Evolutionary conservation across 768 basidiomycete genomes (phyloP).

Genomic region (Leccinum ochraceum): DNA sequence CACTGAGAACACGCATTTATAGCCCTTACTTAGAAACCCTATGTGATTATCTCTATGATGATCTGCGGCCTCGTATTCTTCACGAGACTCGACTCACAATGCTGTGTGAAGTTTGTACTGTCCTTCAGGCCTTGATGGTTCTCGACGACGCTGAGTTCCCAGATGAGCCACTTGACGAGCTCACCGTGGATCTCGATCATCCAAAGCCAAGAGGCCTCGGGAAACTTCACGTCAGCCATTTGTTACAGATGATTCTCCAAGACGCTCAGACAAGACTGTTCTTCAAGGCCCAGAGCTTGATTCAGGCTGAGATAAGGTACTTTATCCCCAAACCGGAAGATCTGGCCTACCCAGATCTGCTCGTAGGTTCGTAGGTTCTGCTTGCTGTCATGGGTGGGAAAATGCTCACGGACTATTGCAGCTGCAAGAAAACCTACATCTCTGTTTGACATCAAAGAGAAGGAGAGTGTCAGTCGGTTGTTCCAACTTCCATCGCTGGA

Average conservation of each 20-base stretch:
- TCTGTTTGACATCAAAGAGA: conserved; percentile 56
- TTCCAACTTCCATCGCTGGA: conserved; percentile 72
- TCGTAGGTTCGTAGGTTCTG: conserved; percentile 53
- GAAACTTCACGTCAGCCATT: conserved; percentile 73
- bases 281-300: conserved; percentile 92
- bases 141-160: conserved; percentile 62
- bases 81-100: conserved; percentile 87
- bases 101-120: conserved; percentile 94
- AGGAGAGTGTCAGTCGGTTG: conserved; percentile 66
- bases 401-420: conserved; percentile 26
- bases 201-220: conserved; percentile 44
- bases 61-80: conserved; percentile 91
- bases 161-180: conserved; percentile 32
- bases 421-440: conserved; percentile 46
- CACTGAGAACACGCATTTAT: background rate
- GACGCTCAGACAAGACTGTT: conserved; percentile 95
- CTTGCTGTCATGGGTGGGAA: background rate
- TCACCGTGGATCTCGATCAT: conserved; percentile 43
- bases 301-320: conserved; percentile 86
- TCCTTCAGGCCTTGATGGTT: conserved; percentile 95
- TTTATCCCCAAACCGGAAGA: conserved; percentile 79
- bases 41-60: conserved; percentile 94
- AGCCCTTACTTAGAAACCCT: conserved; percentile 90
- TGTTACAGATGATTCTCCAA: conserved; percentile 89
- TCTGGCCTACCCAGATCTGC: conserved; percentile 72